Conservation (phyloP, 768 basidiomycete species). For the Termitomyces sp. region DNA sequence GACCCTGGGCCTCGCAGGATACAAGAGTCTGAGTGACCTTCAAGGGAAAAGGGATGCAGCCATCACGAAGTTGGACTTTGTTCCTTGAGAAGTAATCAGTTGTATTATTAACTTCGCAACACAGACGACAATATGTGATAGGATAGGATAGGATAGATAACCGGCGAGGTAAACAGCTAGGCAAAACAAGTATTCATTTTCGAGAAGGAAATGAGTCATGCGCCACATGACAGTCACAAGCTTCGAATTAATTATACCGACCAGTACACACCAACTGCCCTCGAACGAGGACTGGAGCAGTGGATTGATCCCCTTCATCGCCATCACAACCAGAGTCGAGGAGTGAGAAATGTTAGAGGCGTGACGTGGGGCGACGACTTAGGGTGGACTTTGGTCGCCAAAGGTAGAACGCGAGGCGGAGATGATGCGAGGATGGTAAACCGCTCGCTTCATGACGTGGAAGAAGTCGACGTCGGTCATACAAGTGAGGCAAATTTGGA, state of each 20-base stretch:
- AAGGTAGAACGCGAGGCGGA: no score
- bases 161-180: no score
- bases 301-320: neutral
- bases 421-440: neutral
- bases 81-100: constrained; percentile 4
- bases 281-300: neutral
- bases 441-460: neutral
- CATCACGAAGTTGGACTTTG: constrained; percentile 35
- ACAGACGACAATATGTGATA: neutral
- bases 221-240: neutral
- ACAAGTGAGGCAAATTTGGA: neutral
- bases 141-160: no score
- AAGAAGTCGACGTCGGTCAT: neutral
- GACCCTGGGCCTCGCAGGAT: constrained; percentile 60
- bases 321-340: neutral
- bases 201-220: neutral
- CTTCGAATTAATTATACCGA: neutral
- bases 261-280: neutral
- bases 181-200: neutral
- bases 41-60: constrained; percentile 52
- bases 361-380: neutral
- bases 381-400: neutral
- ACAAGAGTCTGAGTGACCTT: constrained; percentile 51
- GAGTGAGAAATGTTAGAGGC: no score
- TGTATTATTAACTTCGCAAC: neutral